Base-by-base conservation (phyloP, 306 rosid species). In the Dryas alaskensis region DNA sequence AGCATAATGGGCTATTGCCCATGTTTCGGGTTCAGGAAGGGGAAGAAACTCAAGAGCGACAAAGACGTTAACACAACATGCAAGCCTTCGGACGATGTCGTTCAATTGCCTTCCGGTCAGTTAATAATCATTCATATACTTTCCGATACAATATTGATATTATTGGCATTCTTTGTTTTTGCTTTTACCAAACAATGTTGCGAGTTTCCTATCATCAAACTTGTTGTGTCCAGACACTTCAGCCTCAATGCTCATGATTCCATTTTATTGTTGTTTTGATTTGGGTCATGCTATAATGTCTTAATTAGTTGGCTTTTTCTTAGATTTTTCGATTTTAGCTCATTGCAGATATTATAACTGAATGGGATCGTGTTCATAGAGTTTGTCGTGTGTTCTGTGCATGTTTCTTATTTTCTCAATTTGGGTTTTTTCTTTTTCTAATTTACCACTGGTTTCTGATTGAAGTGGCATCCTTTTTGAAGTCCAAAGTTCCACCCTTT, bases 31-130 rank as follows among this genome's bases (percentile, higher is more conserved):
- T 57, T 55, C 65, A 57, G 65, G 31, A 70, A 54, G 65, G 74
- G 64, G 22, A 71, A 25, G 65, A 70, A 70, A 53, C 75, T 70
- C 75, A 57, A 70, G 53, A 37, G 65, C 27, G 45, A 17, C 55
- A 16, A 7, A 6, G 37, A n/a, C 9, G 52, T 42, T 12, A 17
- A n/a, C 37, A 43, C 22, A 7, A 17, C 9, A 54, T 17, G 27
- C 31, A 40, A 59, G 16, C 49, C 43, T 4, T 8, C 60, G 4
- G 13, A 70, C 1, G 46, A 72, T 27, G 67, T 3, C 31, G 10
- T 57, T 72, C 67, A 14, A 59, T 70, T 70, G 10, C 22, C 65
- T 55, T 70, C 65, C 0, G 67, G 76, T 72, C 66, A 71, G 27
- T 57, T 14, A 1, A 14, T 16, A 52, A 60, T 60, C 7, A 17